Base-by-base conservation (phyloP, 2,329 filamentous ascomycete species). In the Colletotrichum sp. region DNA sequence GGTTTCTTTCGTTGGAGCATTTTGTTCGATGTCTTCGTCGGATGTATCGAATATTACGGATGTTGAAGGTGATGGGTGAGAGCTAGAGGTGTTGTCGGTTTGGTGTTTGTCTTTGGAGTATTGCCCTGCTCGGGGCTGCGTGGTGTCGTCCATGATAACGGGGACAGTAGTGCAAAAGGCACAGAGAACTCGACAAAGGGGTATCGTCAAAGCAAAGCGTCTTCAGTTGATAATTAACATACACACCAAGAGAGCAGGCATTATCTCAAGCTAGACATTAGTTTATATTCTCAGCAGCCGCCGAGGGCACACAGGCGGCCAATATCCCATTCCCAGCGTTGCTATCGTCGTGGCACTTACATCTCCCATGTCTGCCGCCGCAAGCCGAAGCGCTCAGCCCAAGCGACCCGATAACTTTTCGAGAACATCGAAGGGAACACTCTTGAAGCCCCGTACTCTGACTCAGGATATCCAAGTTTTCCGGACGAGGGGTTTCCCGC, bases 341-440 rank as follows among this genome's bases (percentile, higher is more conserved):
- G 28, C 59, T n/a, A 61, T 32, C 28, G 2, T 61, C 59, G 59
- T 61, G 28, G 28, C 26, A 61, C 26, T 32, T 32, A 34, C 26
- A 61, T 2, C n/a, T 30, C 59, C 28, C 55, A 59, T 24, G 6
- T 39, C 43, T 34, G 65, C 65, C 65, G 65, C 24, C 30, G n/a
- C 30, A 67, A 67, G 30, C 65, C 65, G 65, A 59, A 67, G n/a
- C 43, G 2, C 30, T 21, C 30, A 39, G 7, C 16, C 30, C 28
- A 59, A 24, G n/a, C 30, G 24, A 26, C 15, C 65, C 43, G 48
- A 57, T 30, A 67, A 36, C 18, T 28, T 67, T 59, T 59, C 65
- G 65, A 39, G 30, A 26, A 36, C 0, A 18, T 18, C 15, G 2
- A 26, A 26, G 1, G 34, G 15, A 57, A n/a, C 7, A 21, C 36